Conservation (phyloP, 768 basidiomycete species). For the Cantharellus cinnabarinus region DNA sequence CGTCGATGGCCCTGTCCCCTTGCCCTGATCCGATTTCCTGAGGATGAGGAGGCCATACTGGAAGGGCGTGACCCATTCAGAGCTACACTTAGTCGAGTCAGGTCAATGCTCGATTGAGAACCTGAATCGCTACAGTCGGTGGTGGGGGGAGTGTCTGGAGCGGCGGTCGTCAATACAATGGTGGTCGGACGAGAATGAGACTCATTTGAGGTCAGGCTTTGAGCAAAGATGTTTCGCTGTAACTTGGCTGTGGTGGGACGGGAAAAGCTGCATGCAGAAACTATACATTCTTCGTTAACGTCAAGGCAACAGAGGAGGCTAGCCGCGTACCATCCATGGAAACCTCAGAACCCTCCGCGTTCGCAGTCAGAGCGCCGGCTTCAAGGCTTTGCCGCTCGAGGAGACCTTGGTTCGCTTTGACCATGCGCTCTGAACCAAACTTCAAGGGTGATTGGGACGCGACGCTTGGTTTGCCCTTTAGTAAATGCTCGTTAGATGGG, state of each 20-base stretch:
- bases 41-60: constrained; percentile 18
- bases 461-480: not conserved
- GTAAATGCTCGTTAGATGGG: not conserved
- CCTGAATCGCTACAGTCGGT: constrained; percentile 32
- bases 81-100: constrained; percentile 35
- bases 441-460: constrained; percentile 25
- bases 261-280: constrained; percentile 16
- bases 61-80: constrained; percentile 30
- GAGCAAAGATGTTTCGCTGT: constrained; percentile 33
- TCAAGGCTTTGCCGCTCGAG: constrained; percentile 48
- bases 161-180: constrained; percentile 29
- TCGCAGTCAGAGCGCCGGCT: constrained; percentile 28
- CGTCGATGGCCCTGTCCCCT: constrained; percentile 52
- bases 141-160: constrained; percentile 18
- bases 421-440: constrained; percentile 52
- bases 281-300: too few relatives aligned
- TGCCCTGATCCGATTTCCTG: constrained; percentile 23
- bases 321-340: too few relatives aligned
- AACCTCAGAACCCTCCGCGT: constrained; percentile 17
- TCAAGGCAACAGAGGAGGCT: too few relatives aligned
- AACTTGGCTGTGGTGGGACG: constrained; percentile 34
- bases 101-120: constrained; percentile 60
- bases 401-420: constrained; percentile 38
- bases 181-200: constrained; percentile 21
- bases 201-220: constrained; percentile 34